Evolutionary conservation across 805 yeast genomes (phyloP), one percentile per base, ranked within the genome.

Genomic region (Teunomyces kruisii): DNA sequence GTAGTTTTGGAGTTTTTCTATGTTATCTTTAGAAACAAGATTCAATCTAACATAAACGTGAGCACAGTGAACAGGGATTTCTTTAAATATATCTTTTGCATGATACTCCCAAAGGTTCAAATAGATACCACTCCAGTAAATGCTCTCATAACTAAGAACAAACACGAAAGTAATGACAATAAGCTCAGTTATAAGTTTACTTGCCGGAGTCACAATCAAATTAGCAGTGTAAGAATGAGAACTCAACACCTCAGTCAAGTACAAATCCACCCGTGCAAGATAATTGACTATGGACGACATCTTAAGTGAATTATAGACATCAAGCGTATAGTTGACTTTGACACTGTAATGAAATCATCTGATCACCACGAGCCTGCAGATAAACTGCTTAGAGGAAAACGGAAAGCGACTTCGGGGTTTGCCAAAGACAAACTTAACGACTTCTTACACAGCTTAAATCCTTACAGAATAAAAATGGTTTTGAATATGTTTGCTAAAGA

Each of bases 51-150:
- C 76, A 49, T 80, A 80, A 1, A 85, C 70, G 61, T 86, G 89
- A 0, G 94, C 90, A 64, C 90, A 86, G 59, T 85, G 92, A 6
- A 83, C 82, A 0, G 92, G 94, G 19, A 80, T 76, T 37, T 85
- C 86, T n/a, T 75, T 73, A 58, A 85, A 85, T 19, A 80, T 78
- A 44, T 83, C 86, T 51, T 79, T 75, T 12, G 80, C 80, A 45
- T 76, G 76, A 49, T 75, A 67, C 24, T 75, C 75, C 82, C 81
- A 77, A 4, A 67, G 48, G 1, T 62, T 62, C 6, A 74, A 53
- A 46, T 62, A 61, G 2, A 75, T 64, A 0, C 81, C 81, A 24
- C 67, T 47, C 64, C 73, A 65, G 57, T 74, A 73, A 10, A 74
- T 49, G 1, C 58, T 46, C 43, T 77, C 78, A 51, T 75, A 76